These are phyloP conservation scores for Daldinia loculata DNA, from an alignment of 495 filamentous ascomycete genomes.

Conservation along the genomic window DNA sequence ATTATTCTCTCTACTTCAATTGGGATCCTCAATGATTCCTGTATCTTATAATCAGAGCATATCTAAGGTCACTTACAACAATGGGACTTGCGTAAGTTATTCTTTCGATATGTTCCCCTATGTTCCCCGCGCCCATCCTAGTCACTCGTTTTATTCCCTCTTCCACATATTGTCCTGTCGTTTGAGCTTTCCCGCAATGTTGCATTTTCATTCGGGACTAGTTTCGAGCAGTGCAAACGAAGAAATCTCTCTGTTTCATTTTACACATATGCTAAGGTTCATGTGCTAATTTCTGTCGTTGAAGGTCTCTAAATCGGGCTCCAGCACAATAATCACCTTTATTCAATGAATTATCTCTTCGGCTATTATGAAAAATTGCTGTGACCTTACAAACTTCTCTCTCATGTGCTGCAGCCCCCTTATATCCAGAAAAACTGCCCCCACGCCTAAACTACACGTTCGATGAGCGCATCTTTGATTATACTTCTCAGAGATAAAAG, in stretches of 20 bases:
- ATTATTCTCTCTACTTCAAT: not conserved
- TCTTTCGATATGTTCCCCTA: not conserved
- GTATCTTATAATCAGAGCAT: not conserved
- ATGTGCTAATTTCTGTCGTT: not conserved
- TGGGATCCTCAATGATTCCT: not conserved
- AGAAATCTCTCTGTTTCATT: not conserved
- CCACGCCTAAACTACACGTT: not conserved
- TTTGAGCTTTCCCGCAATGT: not conserved
- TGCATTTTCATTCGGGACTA: not conserved
- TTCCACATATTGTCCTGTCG: not conserved
- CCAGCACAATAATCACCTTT: not conserved
- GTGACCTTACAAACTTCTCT: conserved; percentile 11
- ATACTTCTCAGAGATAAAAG: conserved; percentile 32
- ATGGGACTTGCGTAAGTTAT: not conserved
- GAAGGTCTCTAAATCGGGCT: not conserved
- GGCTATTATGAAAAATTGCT: conserved; percentile 1
- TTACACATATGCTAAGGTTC: not conserved
- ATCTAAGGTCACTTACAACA: not conserved
- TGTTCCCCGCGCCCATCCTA: not conserved
- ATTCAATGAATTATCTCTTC: not conserved
- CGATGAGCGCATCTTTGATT: conserved; percentile 8
- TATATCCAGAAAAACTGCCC: not conserved
- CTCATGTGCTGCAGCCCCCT: conserved; percentile 1
- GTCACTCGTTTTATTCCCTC: not conserved
- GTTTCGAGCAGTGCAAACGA: not conserved